Evolutionary conservation across 2,329 filamentous ascomycete species (phyloP).

Genomic region (Xylaria arbuscula): DNA sequence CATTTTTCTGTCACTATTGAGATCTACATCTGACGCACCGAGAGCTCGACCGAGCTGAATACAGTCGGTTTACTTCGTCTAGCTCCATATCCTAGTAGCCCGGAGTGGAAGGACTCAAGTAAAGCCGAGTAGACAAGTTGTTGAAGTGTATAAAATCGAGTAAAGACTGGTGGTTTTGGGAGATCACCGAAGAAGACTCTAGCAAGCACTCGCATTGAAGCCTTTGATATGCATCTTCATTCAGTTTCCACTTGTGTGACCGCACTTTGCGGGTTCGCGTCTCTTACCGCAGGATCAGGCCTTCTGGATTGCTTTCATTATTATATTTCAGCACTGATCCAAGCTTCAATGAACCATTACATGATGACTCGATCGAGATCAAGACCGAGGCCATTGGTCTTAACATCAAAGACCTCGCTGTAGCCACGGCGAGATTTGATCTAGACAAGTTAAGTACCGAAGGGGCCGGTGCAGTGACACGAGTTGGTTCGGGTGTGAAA

Average conservation of each 20-base stretch:
- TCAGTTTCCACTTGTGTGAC: background rate
- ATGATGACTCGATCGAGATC: conserved; percentile 25
- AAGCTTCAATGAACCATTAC: conserved; percentile 10
- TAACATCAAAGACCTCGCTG: conserved; percentile 35
- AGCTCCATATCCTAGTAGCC: background rate
- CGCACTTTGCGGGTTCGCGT: background rate
- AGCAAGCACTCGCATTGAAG: background rate
- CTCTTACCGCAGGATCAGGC: background rate
- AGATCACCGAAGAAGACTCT: background rate
- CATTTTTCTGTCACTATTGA: background rate
- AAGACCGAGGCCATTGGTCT: conserved; percentile 32
- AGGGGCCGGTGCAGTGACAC: conserved; percentile 23
- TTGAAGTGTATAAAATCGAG: background rate
- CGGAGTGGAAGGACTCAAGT: background rate
- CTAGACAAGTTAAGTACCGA: conserved; percentile 23
- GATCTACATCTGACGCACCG: background rate
- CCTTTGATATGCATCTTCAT: background rate
- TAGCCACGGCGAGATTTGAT: conserved; percentile 32
- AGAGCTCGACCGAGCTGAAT: background rate
- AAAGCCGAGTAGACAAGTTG: background rate
- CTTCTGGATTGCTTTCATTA: conserved; percentile 30
- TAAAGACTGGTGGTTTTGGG: background rate
- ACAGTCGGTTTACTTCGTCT: background rate
- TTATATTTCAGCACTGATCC: conserved; percentile 32
- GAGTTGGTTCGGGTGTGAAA: conserved; percentile 26